Percentiles rank a stretch among this genome's conserved stretches.
Conservation (phyloP, 495 filamentous ascomycete genomes). For the Recurvomyces mirabilis region DNA sequence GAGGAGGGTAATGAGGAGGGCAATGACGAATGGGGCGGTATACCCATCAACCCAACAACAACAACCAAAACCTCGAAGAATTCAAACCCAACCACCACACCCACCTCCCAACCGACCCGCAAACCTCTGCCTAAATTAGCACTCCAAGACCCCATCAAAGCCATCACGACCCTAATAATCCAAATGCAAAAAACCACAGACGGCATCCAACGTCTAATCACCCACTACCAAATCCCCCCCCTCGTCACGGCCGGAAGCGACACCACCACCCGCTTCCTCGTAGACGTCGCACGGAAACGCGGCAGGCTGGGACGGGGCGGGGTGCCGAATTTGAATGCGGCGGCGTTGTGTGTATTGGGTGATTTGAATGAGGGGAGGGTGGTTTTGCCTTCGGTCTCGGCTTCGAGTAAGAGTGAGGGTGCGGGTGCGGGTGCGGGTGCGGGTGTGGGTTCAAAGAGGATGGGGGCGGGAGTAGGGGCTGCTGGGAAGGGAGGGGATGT, state of each 20-base stretch:
- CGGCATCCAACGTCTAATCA: slow-evolving; percentile 61
- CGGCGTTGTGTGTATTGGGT: slow-evolving; percentile 82
- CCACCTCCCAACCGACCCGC: slow-evolving; percentile 27
- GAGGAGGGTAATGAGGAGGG: slow-evolving; percentile 37
- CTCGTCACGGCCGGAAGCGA: slow-evolving; percentile 60
- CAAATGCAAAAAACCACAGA: slow-evolving; percentile 61
- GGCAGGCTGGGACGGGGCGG: slow-evolving; percentile 83
- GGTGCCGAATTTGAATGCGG: slow-evolving; percentile 74
- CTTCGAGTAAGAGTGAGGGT: too few relatives aligned
- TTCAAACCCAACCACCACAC: slow-evolving; percentile 5
- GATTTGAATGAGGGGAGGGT: slow-evolving; percentile 96
- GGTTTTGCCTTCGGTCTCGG: slow-evolving; percentile 47
- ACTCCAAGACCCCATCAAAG: slow-evolving; percentile 81
- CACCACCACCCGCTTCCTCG: slow-evolving; percentile 77
- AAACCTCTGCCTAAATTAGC: slow-evolving; percentile 77
- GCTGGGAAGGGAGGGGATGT: too few relatives aligned
- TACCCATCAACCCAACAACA: too few relatives aligned
- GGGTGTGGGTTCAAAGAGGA: too few relatives aligned
- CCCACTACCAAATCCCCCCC: slow-evolving; percentile 70
- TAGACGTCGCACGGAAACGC: slow-evolving; percentile 87
- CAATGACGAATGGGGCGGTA: slow-evolving; percentile 31
- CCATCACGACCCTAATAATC: slow-evolving; percentile 68
- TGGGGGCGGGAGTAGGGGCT: too few relatives aligned
- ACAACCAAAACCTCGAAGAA: slow-evolving; percentile 31
- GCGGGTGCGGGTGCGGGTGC: too few relatives aligned